Conservation (phyloP, 805 yeast species). For the Suhomyces sp. region DNA sequence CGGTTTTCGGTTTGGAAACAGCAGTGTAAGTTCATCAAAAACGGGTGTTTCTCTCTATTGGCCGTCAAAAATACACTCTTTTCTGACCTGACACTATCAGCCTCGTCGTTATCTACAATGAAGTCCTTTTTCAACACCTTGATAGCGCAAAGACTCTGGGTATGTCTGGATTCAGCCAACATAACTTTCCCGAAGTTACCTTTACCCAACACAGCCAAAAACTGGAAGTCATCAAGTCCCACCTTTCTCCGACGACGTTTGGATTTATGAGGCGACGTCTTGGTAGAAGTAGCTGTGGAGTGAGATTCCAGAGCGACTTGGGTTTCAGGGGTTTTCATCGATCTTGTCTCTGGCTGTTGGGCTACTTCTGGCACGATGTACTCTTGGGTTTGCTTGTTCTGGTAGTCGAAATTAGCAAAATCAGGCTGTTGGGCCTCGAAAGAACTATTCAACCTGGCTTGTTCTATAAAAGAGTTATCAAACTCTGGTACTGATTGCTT, state of each 20-base stretch:
- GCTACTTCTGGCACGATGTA: constrained; percentile 11
- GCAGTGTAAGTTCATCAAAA: constrained; percentile 83
- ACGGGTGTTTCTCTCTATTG: constrained; percentile 88
- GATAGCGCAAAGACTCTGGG: constrained; percentile 83
- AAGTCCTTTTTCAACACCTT: constrained; percentile 95
- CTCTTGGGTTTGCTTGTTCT: constrained; percentile 19
- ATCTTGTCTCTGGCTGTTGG: neutral
- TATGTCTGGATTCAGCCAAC: constrained; percentile 89
- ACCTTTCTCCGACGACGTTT: constrained; percentile 60
- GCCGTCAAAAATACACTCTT: constrained; percentile 86
- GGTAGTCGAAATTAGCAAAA: constrained; percentile 27
- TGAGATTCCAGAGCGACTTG: neutral
- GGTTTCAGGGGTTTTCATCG: neutral
- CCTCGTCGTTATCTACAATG: constrained; percentile 92
- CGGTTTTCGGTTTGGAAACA: constrained; percentile 98
- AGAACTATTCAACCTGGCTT: constrained; percentile 7
- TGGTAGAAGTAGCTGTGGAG: constrained; percentile 2
- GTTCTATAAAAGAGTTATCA: constrained; percentile 1
- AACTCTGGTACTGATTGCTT: constrained; percentile 10
- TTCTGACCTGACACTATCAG: constrained; percentile 91
- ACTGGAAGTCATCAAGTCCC: constrained; percentile 92
- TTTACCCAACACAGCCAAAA: constrained; percentile 92
- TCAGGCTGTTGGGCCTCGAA: constrained; percentile 7
- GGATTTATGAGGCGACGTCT: constrained; percentile 20
- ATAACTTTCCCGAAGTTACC: constrained; percentile 99